Percentiles rank a stretch among this genome's conserved stretches.
Conservation (phyloP, 345 rosid genomes). For the Camelina laxa region DNA sequence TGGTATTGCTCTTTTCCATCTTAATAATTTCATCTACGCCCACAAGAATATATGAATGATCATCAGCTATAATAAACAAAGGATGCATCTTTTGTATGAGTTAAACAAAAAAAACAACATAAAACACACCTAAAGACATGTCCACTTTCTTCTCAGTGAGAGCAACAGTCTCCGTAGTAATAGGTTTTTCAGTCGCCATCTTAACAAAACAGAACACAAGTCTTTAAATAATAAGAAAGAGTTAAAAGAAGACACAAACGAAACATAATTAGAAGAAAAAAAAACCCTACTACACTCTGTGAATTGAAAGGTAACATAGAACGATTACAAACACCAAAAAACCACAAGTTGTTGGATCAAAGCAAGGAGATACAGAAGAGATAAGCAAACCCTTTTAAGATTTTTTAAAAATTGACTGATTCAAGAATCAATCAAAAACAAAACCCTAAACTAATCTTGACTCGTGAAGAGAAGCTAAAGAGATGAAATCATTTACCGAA, state of each 20-base stretch:
- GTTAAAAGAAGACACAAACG: no score
- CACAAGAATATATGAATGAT: slow-evolving; percentile 21
- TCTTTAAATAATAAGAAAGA: no score
- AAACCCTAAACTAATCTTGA: not conserved
- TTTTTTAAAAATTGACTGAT: not conserved
- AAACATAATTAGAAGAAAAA: no score
- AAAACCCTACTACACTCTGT: not conserved
- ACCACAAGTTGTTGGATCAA: slow-evolving; percentile 7
- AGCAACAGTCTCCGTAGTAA: slow-evolving; percentile 76
- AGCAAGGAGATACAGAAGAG: not conserved
- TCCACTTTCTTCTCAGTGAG: slow-evolving; percentile 87
- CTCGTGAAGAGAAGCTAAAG: slow-evolving; percentile 13
- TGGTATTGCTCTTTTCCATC: slow-evolving; percentile 67
- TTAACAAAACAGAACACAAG: slow-evolving; percentile 21
- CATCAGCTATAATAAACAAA: slow-evolving; percentile 6
- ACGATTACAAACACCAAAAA: not conserved
- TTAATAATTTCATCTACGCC: slow-evolving; percentile 76
- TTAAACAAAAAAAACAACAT: not conserved
- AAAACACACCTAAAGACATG: slow-evolving; percentile 75
- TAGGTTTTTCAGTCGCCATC: slow-evolving; percentile 70
- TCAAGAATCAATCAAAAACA: slow-evolving; percentile 6
- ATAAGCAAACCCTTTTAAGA: not conserved
- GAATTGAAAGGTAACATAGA: slow-evolving; percentile 11
- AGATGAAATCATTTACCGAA: slow-evolving; percentile 29
- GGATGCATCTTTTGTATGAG: not conserved